Base-by-base conservation (phyloP, 2,329 filamentous ascomycete genomes). In the Aquanectria penicillioides region DNA sequence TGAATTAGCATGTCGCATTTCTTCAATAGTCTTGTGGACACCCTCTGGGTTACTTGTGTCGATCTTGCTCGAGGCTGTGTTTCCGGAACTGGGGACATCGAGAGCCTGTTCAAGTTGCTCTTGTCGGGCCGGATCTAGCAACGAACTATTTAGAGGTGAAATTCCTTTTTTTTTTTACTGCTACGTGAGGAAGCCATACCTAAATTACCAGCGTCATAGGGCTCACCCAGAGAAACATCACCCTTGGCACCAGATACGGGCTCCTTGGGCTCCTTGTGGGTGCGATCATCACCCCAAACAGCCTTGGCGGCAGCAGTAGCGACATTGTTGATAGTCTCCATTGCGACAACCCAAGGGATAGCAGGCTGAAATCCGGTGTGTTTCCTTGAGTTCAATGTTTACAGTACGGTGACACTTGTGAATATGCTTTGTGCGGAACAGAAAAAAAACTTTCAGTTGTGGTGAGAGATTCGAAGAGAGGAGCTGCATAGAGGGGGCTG, bases 121-220 rank as follows among this genome's bases (percentile, higher is more conserved):
- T 25, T 59, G 56, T 34, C 25, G 56, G 4, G 22, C 17, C 31
- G 56, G 28, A 3, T 54, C 41, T 59, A 2, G 3, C 2, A 10
- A 4, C 3, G 7, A 2, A 7, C 20, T n/a, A 12, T 13, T 29
- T 11, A 38, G 18, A n/a, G 5, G 11, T 12, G n/a, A n/a, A 9
- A 12, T 17, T 11, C 11, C 11, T 6, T 11, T 7, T 11, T 6
- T n/a, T 17, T n/a, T 11, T n/a, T 11, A 10, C 11, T 12, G 3
- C 15, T 7, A 4, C 8, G 22, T 7, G 11, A 44, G 10, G 9
- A 50, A n/a, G n/a, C n/a, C 71, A 36, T 83, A 79, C 86, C 82
- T n/a, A 85, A 77, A 73, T 95, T 95, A 44, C 92, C 92, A 57
- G 87, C 86, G 71, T 95, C 92, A 68, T 88, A 96, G 0, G 92